phyloP scores from a whole-genome alignment of 2,329 filamentous ascomycete species.

The Aureobasidium sp. region DNA sequence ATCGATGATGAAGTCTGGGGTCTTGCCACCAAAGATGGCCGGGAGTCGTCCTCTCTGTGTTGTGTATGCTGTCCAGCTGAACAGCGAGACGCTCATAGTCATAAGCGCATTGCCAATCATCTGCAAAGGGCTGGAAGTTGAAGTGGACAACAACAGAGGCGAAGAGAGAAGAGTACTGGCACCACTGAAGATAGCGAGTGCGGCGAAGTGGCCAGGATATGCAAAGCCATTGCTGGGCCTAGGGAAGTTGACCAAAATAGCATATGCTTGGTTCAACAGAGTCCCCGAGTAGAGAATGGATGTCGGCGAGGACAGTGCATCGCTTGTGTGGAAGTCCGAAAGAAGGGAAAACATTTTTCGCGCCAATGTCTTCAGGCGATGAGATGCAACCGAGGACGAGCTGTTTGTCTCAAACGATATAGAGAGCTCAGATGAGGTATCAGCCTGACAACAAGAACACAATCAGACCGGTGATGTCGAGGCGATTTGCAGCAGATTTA shows the following conservation, averaged over 20 bases:
- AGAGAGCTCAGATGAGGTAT: not conserved
- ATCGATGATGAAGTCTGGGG: conserved; percentile 5
- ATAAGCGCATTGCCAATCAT: not conserved
- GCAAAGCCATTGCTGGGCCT: conserved; percentile 9
- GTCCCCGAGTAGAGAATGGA: not conserved
- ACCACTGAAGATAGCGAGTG: not conserved
- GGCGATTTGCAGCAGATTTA: not conserved
- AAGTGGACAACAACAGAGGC: not conserved
- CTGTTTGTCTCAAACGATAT: not conserved
- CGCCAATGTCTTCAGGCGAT: not conserved
- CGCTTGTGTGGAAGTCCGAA: not conserved
- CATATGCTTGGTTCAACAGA: not conserved
- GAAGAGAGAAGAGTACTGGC: not conserved
- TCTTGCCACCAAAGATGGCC: conserved; percentile 8
- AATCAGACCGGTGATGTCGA: not conserved
- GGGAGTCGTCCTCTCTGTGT: conserved; percentile 3
- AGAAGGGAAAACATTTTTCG: not conserved
- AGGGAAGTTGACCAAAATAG: conserved; percentile 5
- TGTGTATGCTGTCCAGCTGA: conserved; percentile 2
- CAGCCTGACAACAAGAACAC: not conserved
- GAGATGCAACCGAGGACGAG: not conserved
- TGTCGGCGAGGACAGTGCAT: not conserved
- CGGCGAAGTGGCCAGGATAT: conserved; percentile 5
- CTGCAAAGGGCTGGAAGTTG: not conserved
- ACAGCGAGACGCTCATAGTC: not conserved